These are phyloP conservation scores for Vanrija pseudolonga DNA, from an alignment of 1,284 basidiomycete species.

Conservation along the genomic window DNA sequence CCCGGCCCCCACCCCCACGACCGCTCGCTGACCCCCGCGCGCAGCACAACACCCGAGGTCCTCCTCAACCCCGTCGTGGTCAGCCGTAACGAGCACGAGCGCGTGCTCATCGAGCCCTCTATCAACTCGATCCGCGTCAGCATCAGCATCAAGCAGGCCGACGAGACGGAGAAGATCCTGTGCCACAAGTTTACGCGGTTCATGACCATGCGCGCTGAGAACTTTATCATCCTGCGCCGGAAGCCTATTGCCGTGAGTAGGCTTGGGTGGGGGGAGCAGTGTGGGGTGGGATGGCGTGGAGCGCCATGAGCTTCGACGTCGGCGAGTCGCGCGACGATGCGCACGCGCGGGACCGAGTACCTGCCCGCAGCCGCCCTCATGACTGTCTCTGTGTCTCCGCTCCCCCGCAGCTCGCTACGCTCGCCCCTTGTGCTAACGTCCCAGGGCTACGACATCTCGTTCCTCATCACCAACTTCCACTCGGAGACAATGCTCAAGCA, in stretches of 20 bases:
- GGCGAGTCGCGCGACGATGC: no score
- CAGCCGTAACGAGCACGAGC: constrained; percentile 93
- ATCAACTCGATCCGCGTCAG: constrained; percentile 94
- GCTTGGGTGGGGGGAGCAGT: no score
- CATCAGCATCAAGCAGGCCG: constrained; percentile 98
- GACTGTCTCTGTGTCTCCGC: no score
- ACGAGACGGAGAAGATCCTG: constrained; percentile 96
- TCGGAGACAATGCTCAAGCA: constrained; percentile 98
- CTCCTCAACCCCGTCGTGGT: constrained; percentile 88
- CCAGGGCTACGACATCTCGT: constrained; percentile 96
- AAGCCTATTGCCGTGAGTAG: constrained; percentile 80
- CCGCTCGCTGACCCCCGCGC: background rate
- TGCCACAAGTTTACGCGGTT: constrained; percentile 99
- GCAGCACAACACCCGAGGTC: constrained; percentile 85
- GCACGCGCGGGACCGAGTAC: no score
- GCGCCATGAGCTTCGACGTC: background rate
- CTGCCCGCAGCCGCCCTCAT: no score
- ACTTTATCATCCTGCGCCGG: constrained; percentile 90
- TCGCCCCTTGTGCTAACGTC: no score
- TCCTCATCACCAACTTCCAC: constrained; percentile 96
- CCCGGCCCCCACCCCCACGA: background rate
- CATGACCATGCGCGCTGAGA: constrained; percentile 97
- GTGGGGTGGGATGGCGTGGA: no score
- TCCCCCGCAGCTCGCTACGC: no score
- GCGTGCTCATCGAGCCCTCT: constrained; percentile 92